Evolutionary conservation across 257 asterid species (phyloP), one percentile per base, ranked within the genome.

Genomic region (Verbascum thapsus): DNA sequence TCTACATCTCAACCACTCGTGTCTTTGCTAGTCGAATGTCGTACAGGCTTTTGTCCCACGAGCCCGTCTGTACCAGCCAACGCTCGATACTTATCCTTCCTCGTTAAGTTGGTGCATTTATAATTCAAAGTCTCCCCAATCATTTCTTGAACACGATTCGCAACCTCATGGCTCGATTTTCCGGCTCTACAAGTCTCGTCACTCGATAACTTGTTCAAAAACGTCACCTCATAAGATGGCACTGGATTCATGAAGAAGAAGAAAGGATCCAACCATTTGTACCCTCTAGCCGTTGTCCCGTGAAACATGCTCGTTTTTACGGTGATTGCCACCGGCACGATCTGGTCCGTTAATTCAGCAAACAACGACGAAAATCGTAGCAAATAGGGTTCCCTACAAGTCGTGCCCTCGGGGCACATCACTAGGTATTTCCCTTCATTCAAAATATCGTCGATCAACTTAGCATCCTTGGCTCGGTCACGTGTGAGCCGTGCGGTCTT

Each of bases 231-330:
- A 11, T 77, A 77, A 1, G 39, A 35, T 0, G 79, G 79, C 4
- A 15, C 0, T 2, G 84, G 84, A n/a, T 79, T 74, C 81, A 74
- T 75, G 18, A 7, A 32, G 22, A 65, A 45, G 69, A 79, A 79
- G 22, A 79, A 60, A 13, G 76, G 81, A 18, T 79, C 84, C 67
- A 75, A 20, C 64, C 78, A 77, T 41, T 75, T 75, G 67, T 74
- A 53, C 4, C 81, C 84, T 44, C 81, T 53, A 0, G 74, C 81
- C 0, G 84, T 75, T 3, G 81, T 72, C 26, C 76, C 82, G 5
- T 77, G 53, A 12, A 77, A 77, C 62, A 77, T 20, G 4, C 59
- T 68, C 3, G 44, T 35, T 10, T 61, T 57, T 0, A 56, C 48
- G 6, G 32, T 58, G 38, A 73, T 30, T 5, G 72, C 82, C 68